phyloP scores from a whole-genome alignment of 192 early-diverging fungal species.

The Geosiphon pyriformis region DNA sequence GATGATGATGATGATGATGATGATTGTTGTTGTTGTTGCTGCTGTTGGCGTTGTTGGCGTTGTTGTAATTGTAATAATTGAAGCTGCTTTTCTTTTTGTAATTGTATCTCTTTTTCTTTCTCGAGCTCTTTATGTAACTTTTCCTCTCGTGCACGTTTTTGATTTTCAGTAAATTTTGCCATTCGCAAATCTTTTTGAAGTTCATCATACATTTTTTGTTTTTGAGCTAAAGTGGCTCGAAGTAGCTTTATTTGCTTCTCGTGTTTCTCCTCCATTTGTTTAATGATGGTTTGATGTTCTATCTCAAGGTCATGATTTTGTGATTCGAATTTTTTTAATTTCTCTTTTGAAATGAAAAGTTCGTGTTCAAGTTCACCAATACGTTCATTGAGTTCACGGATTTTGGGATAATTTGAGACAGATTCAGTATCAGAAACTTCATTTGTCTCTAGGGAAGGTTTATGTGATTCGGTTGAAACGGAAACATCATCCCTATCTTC shows the following conservation, averaged over 20 bases:
- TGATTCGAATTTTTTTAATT: conserved; percentile 9
- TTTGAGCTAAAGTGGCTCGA: conserved; percentile 1
- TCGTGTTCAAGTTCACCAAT: conserved; percentile 16
- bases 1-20: too few species aligned
- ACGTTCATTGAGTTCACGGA: conserved; percentile 11
- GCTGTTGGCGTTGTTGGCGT: neutral
- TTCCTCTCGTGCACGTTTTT: conserved; percentile 2
- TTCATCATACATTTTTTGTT: conserved; percentile 16
- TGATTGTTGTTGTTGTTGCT: neutral
- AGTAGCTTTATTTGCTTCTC: conserved; percentile 9
- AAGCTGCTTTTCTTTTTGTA: neutral
- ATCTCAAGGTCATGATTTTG: neutral
- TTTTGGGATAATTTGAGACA: conserved; percentile 6
- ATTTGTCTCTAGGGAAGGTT: neutral
- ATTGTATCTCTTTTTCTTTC: conserved; percentile 1
- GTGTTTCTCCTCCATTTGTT: conserved; percentile 26
- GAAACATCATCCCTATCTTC: conserved; percentile 21
- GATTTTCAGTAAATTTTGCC: conserved; percentile 7
- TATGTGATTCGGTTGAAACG: conserved; percentile 2
- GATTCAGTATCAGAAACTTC: conserved; percentile 17
- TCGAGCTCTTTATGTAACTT: conserved; percentile 1
- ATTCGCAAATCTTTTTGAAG: conserved; percentile 17
- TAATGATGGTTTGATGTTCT: neutral
- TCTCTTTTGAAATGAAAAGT: conserved; percentile 10
- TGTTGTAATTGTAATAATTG: neutral